Evolutionary conservation across 2,329 filamentous ascomycete genomes (phyloP).

Genomic region (Ophiostoma novo-ulmi): DNA sequence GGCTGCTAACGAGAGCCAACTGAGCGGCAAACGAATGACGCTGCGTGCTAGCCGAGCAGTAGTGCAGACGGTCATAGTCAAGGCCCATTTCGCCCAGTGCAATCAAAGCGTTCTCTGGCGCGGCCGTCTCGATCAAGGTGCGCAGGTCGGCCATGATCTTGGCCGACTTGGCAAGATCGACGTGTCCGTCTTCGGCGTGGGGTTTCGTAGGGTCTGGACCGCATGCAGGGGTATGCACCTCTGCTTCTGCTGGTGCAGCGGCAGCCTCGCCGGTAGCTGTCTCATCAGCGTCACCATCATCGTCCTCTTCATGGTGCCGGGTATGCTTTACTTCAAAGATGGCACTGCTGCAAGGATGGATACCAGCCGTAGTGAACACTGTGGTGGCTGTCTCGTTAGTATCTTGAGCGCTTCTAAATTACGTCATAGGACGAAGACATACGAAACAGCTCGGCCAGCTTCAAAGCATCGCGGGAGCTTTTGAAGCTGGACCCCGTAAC

Average conservation of each 20-base stretch:
- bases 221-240: constrained; percentile 47
- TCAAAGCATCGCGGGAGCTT: constrained; percentile 69
- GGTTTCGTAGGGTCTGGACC: constrained; percentile 48
- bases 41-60: constrained; percentile 73
- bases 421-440: constrained; percentile 32
- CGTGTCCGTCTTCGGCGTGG: constrained; percentile 43
- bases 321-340: constrained; percentile 60
- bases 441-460: constrained; percentile 71
- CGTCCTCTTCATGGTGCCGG: constrained; percentile 43
- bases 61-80: constrained; percentile 87
- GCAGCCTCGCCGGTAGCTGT: constrained; percentile 31
- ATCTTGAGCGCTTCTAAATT: background rate
- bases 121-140: constrained; percentile 56
- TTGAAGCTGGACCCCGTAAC: constrained; percentile 83
- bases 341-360: constrained; percentile 84
- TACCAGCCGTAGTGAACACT: constrained; percentile 86
- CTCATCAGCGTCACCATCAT: constrained; percentile 36
- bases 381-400: constrained; percentile 54
- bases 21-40: constrained; percentile 80
- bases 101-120: constrained; percentile 49
- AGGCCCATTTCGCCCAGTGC: constrained; percentile 95
- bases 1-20: constrained; percentile 65
- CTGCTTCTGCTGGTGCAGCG: background rate
- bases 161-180: constrained; percentile 42
- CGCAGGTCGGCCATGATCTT: constrained; percentile 57